Conservation (phyloP, 345 rosid genomes). For the Conringia planisiliqua region DNA sequence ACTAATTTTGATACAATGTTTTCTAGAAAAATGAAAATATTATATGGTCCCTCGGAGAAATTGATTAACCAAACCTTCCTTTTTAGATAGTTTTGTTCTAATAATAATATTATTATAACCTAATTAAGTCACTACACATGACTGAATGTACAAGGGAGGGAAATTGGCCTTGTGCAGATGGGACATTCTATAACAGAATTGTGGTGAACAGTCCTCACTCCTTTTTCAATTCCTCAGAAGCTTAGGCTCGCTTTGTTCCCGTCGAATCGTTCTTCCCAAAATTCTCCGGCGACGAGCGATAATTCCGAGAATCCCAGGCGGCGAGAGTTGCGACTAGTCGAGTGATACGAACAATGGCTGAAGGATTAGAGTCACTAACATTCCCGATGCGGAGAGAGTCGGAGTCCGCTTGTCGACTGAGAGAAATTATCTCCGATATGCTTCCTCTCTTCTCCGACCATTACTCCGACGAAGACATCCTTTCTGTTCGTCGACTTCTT, state of each 20-base stretch:
- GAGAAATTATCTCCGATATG: constrained; percentile 19
- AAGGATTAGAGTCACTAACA: constrained; percentile 1
- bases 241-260: background rate
- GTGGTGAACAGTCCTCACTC: background rate
- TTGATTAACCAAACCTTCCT: too few species aligned
- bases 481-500: constrained; percentile 24
- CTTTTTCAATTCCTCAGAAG: background rate
- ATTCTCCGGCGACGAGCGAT: constrained; percentile 11
- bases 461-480: constrained; percentile 24
- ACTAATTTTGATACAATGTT: too few species aligned
- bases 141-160: constrained; percentile 12
- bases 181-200: background rate
- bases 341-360: constrained; percentile 11
- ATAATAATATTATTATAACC: background rate
- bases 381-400: constrained; percentile 34
- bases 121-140: background rate
- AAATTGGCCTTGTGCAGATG: background rate
- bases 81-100: too few species aligned
- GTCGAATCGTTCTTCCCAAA: background rate
- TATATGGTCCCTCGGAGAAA: too few species aligned
- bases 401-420: constrained; percentile 35
- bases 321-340: background rate
- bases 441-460: constrained; percentile 32
- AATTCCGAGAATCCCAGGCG: background rate
- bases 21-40: too few species aligned